Evolutionary conservation across 1,284 basidiomycete genomes (phyloP).

Genomic region (Inonotus obliquus): DNA sequence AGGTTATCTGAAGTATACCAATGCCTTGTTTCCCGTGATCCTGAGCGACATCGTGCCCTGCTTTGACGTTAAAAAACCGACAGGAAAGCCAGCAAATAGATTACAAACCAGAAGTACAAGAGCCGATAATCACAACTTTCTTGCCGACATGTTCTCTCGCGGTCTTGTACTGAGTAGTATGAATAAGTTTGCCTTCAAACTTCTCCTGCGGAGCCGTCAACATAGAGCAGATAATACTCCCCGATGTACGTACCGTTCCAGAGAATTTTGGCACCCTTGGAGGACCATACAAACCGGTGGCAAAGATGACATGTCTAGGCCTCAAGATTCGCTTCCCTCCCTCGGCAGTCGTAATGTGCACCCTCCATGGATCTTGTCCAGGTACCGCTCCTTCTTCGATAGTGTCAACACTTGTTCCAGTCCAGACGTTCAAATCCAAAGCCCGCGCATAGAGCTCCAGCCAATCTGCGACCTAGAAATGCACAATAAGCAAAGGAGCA

Average conservation of each 20-base stretch:
- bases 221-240: background rate
- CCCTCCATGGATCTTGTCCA: conserved; percentile 31
- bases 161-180: conserved; percentile 47
- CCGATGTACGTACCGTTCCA: conserved; percentile 3
- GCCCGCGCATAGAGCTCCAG: conserved; percentile 60
- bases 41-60: conserved; percentile 29
- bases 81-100: background rate
- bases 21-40: conserved; percentile 33
- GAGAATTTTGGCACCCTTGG: conserved; percentile 26
- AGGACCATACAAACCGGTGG: conserved; percentile 33
- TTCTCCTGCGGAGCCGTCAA: conserved; percentile 34
- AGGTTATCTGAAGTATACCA: conserved; percentile 14
- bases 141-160: conserved; percentile 50
- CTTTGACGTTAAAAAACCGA: background rate
- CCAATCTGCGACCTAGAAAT: conserved; percentile 56
- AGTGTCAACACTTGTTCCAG: conserved; percentile 35
- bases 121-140: conserved; percentile 56
- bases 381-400: conserved; percentile 23
- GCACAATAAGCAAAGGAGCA: conserved; percentile 19
- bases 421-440: conserved; percentile 66
- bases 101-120: conserved; percentile 50
- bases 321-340: conserved; percentile 27
- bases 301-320: conserved; percentile 28
- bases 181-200: conserved; percentile 52
- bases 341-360: conserved; percentile 26